phyloP scores from a whole-genome alignment of 108 stramenopile species.

The Skeletonema grethae region DNA sequence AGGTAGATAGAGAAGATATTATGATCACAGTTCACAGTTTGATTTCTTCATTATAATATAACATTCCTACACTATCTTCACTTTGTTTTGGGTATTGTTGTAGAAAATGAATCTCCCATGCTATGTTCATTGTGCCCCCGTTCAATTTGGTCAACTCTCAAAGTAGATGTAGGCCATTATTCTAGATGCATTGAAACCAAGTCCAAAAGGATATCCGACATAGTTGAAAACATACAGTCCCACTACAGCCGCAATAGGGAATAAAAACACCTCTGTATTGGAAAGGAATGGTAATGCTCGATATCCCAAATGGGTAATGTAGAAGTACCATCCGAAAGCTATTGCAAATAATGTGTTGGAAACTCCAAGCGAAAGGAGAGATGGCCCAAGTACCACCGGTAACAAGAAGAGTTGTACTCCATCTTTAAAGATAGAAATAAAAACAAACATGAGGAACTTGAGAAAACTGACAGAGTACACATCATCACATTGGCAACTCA shows the following conservation, averaged over 20 bases:
- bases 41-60: too few species aligned
- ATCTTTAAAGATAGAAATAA: constrained; percentile 50
- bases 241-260: constrained; percentile 88
- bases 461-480: constrained; percentile 2
- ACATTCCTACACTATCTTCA: too few species aligned
- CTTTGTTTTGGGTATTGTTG: not conserved
- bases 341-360: constrained; percentile 91
- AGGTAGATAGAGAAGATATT: too few species aligned
- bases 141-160: constrained; percentile 27
- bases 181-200: constrained; percentile 85
- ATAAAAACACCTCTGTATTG: constrained; percentile 95
- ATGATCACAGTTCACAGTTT: too few species aligned
- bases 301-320: constrained; percentile 97
- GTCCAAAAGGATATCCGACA: constrained; percentile 85
- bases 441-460: not conserved
- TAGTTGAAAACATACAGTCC: constrained; percentile 77
- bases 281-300: constrained; percentile 90
- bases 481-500: constrained; percentile 47
- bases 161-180: constrained; percentile 83
- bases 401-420: constrained; percentile 94
- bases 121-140: not conserved
- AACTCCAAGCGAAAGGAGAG: constrained; percentile 74
- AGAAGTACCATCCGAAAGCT: constrained; percentile 93
- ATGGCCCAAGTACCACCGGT: constrained; percentile 86
- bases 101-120: not conserved